Evolutionary conservation across 2,329 filamentous ascomycete species (phyloP), one percentile per base, ranked within the genome.

Genomic region (Pseudogymnoascus pannorum): DNA sequence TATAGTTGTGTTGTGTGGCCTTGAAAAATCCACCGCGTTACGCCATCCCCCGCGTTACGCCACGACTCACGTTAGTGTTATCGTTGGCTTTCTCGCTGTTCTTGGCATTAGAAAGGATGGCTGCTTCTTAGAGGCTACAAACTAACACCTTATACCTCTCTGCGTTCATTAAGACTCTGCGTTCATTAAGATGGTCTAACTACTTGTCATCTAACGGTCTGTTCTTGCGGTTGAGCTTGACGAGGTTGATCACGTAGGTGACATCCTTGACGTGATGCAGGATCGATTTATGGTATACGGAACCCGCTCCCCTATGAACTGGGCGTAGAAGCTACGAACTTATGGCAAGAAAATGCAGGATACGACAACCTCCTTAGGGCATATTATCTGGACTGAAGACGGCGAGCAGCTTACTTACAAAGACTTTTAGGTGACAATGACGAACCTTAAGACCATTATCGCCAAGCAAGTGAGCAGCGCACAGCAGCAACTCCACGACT

Each of bases 401-500:
- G 22, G 59, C 20, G 61, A 64, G 44, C 8, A 42, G 48, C 59
- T 64, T 22, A 51, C 42, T n/a, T 63, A 64, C 29, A 60, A 58
- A 8, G 61, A 57, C 4, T 57, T 64, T 3, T 29, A 64, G 61
- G 42, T 64, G 7, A 61, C 20, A 11, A 64, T 63, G 42, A 63
- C 20, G 2, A 18, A n/a, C 5, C 36, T 64, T 5, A 24, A 31
- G 38, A 4, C 20, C 4, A 63, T 64, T 29, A 16, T 64, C n/a
- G 29, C 29, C 11, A 31, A 31, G 29, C 29, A 31, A 31, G 29
- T 31, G 29, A 9, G 88, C 84, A n/a, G 72, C 74, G 4, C 93
- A 94, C 66, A 80, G 90, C 7, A 77, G 76, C 59, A 77, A 79
- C 62, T 89, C 86, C 68, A 87, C 83, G 73, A 93, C 84, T 69